A percentile compares a stretch with the other conserved stretches of the same genome.
Conservation (phyloP, 441 rosid species). For the Aleurites moluccanus region DNA sequence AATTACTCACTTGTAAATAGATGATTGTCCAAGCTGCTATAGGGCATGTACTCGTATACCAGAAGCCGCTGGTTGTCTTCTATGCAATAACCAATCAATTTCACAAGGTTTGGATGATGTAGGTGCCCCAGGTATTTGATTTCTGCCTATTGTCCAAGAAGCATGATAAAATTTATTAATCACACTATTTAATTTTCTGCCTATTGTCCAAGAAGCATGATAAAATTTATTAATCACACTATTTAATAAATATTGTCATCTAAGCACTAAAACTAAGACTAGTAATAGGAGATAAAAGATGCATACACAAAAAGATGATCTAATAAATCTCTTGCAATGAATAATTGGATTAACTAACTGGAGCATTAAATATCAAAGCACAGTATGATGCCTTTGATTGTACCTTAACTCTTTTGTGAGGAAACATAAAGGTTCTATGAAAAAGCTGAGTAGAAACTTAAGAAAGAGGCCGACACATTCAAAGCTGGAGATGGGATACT, state of each 20-base stretch:
- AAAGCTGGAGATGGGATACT: conserved; percentile 26
- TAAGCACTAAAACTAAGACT: too few species aligned
- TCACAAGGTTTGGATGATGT: conserved; percentile 75
- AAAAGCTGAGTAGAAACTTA: neutral
- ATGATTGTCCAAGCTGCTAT: conserved; percentile 81
- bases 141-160: conserved; percentile 55
- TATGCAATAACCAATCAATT: conserved; percentile 73
- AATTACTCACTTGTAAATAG: conserved; percentile 60
- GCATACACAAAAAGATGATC: neutral
- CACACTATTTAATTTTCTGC: neutral
- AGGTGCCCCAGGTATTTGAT: conserved; percentile 75
- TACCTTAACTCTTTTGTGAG: neutral
- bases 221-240: neutral
- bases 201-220: conserved; percentile 21
- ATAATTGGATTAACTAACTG: neutral
- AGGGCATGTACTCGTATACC: conserved; percentile 83
- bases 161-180: neutral
- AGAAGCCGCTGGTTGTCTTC: conserved; percentile 74
- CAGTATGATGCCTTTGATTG: neutral
- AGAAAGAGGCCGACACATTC: neutral
- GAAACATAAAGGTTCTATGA: neutral
- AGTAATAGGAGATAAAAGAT: neutral
- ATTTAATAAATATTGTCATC: neutral
- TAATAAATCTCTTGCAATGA: neutral
- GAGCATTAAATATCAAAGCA: neutral